Conservation (phyloP, 768 basidiomycete species). For the Pleurotus djamor region DNA sequence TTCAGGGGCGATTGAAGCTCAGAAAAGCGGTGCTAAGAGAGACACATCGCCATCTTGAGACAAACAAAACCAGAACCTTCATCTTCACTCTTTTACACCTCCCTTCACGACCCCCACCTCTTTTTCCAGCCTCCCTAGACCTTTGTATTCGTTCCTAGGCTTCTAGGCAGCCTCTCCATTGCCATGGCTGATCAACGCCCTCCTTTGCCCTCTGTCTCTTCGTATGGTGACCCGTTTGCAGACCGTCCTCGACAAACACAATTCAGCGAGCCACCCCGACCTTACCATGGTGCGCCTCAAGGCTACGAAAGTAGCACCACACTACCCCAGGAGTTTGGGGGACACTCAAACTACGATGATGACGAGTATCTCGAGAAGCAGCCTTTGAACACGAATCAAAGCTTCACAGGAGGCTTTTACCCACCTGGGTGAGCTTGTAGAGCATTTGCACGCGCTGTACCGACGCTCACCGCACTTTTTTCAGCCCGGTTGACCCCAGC, state of each 20-base stretch:
- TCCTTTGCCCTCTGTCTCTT: constrained; percentile 30
- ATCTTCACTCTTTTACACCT: constrained; percentile 5
- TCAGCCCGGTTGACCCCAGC: constrained; percentile 50
- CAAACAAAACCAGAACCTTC: constrained; percentile 7
- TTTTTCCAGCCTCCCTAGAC: not conserved
- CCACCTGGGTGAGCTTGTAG: constrained; percentile 61
- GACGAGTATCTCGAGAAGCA: constrained; percentile 78
- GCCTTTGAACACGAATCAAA: constrained; percentile 62
- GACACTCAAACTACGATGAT: constrained; percentile 46
- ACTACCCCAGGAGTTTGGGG: constrained; percentile 50
- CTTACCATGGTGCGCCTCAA: constrained; percentile 37
- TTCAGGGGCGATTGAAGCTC: constrained; percentile 4
- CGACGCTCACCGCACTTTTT: constrained; percentile 18
- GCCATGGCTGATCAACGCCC: constrained; percentile 35
- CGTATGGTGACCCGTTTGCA: constrained; percentile 66
- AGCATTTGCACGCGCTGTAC: constrained; percentile 7
- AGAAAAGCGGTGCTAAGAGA: constrained; percentile 6
- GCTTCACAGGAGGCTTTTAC: constrained; percentile 63
- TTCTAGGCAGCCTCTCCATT: not conserved
- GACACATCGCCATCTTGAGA: constrained; percentile 6
- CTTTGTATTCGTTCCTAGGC: constrained; percentile 4
- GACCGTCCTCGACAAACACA: constrained; percentile 63
- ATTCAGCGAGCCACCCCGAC: constrained; percentile 53
- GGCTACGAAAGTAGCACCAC: constrained; percentile 60
- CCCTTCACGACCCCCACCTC: not conserved